Base-by-base conservation (phyloP, 345 rosid genomes). In the Lepidium africanum region DNA sequence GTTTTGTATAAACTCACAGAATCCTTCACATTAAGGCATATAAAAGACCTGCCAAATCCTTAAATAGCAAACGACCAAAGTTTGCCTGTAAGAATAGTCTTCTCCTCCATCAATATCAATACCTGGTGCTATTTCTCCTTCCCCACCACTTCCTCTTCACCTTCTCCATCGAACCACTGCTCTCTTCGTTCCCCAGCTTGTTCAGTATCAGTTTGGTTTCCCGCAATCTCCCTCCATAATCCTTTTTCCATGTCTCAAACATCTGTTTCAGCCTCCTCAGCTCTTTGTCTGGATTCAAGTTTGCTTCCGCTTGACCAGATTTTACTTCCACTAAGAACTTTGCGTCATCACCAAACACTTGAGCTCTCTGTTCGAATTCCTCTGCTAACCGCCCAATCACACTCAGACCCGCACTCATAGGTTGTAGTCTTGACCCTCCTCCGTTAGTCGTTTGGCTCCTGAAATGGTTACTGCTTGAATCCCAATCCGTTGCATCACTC, bases 201-300 rank as follows among this genome's bases (percentile, higher is more conserved):
- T 87, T 81, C 79, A 95, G 73, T 11, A 89, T 81, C 74, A 89
- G 83, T 73, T 89, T 95, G 0, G 97, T 91, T 75, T 95, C 97
- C 14, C 97, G 72, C 72, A 95, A 69, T 60, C 99, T 86, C 50
- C 69, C 36, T 30, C 91, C 89, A 1, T 91, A 94, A 73, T 94
- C 99, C 75, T 91, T 94, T 82, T 94, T 94, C 99, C 99, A 94
- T 16, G 87, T 81, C 76, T 94, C 99, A 53, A 94, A 94, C 91
- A 91, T 87, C 78, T 91, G 93, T 75, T 91, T 94, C 78, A 94
- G 77, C 81, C 93, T 83, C 72, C 89, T 67, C 10, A 94, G 92
- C 75, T 91, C 99, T 54, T 80, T 77, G 50, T 94, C 99, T 0
- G 97, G 97, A 56, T 91, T 85, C 85, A 94, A 80, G 77, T 86